Conservation (phyloP, 2,329 filamentous ascomycete species). For the Acephala macrosclerotiorum region DNA sequence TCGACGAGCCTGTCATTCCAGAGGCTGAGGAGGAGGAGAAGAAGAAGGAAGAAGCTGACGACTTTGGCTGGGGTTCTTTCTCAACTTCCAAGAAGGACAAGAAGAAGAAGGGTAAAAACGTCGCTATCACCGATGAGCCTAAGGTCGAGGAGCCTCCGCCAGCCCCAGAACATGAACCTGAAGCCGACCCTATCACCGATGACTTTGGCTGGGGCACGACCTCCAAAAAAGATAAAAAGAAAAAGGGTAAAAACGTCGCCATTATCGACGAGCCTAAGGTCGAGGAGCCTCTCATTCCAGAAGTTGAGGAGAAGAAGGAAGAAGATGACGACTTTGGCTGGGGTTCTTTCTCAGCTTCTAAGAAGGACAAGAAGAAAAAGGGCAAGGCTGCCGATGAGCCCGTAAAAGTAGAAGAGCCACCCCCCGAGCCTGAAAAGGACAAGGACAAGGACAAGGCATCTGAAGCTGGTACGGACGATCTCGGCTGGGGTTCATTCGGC, state of each 20-base stretch:
- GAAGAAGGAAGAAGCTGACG: slow-evolving; percentile 48
- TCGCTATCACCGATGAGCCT: background rate
- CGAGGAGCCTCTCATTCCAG: slow-evolving; percentile 14
- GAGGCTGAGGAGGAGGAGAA: slow-evolving; percentile 16
- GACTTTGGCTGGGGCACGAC: slow-evolving; percentile 19
- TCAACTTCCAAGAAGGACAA: slow-evolving; percentile 44
- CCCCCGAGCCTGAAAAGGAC: background rate
- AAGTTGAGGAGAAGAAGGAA: slow-evolving; percentile 28
- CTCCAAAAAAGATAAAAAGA: slow-evolving; percentile 6
- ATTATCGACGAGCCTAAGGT: background rate
- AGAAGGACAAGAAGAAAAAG: slow-evolving; percentile 55
- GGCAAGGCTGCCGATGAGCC: slow-evolving; percentile 43
- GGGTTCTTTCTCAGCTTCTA: slow-evolving; percentile 54
- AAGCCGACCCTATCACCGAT: slow-evolving; percentile 14
- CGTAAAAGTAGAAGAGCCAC: slow-evolving; percentile 42
- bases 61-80: slow-evolving; percentile 49
- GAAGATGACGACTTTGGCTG: slow-evolving; percentile 54
- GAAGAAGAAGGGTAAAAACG: slow-evolving; percentile 3
- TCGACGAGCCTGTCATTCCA: slow-evolving; percentile 36
- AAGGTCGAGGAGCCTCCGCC: background rate
- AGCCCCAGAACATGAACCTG: background rate
- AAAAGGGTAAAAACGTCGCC: slow-evolving; percentile 2
- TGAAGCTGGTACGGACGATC: background rate
- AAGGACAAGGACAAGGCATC: background rate
- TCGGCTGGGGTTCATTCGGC: background rate